phyloP scores from a whole-genome alignment of 176 grass and related monocot genomes.

The Raddia guianensis region DNA sequence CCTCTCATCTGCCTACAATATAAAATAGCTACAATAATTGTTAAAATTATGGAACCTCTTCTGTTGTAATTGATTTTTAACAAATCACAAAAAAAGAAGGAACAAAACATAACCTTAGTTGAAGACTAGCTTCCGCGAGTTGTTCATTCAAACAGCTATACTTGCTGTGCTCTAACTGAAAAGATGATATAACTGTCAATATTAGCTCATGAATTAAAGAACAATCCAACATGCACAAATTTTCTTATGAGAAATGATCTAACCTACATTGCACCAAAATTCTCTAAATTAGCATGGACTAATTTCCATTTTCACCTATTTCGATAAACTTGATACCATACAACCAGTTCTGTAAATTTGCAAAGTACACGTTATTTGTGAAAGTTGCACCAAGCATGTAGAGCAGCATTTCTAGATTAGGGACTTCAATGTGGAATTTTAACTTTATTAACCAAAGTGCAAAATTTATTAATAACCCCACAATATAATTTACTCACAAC shows the following conservation, averaged over 20 bases:
- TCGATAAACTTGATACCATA: neutral
- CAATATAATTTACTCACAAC: neutral
- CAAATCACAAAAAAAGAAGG: conserved; percentile 33
- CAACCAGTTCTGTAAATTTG: neutral
- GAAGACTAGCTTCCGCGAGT: conserved; percentile 72
- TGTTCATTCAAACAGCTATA: conserved; percentile 70
- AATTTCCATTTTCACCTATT: neutral
- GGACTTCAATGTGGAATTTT: neutral
- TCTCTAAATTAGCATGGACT: neutral
- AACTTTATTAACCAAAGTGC: neutral
- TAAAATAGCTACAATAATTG: neutral
- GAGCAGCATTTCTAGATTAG: neutral
- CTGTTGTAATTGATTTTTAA: conserved; percentile 10
- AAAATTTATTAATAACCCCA: neutral
- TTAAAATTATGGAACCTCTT: neutral
- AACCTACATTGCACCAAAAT: neutral
- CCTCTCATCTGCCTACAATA: conserved; percentile 83
- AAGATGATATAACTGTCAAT: conserved; percentile 26
- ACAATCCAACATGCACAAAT: neutral
- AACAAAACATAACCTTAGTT: conserved; percentile 71
- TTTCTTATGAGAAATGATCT: conserved; percentile 6
- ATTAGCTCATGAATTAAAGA: conserved; percentile 14
- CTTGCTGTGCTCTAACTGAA: conserved; percentile 75
- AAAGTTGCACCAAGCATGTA: neutral
- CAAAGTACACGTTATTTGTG: neutral